Evolutionary conservation across 1,139 yeast species (phyloP), one percentile per base, ranked within the genome.

Genomic region (Suhomyces bolitotheri): DNA sequence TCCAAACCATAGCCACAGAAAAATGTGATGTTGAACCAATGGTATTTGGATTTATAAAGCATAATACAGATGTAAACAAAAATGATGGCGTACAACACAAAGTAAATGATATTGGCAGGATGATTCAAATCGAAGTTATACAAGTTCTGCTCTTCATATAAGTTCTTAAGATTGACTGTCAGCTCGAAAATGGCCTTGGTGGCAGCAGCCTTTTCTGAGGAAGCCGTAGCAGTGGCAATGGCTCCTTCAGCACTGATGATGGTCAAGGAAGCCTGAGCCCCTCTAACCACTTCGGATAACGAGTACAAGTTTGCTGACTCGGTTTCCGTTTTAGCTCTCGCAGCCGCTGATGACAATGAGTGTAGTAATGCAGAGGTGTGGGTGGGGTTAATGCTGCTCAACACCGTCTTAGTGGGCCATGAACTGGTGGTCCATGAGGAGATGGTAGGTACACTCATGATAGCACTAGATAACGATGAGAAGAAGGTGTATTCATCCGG

Each of bases 11-110:
- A 61, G 1, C 90, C 90, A 44, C 78, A 64, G 37, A 73, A 59
- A 62, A 83, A 82, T 2, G 86, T 69, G 4, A 70, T 58, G 29
- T 81, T 75, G 55, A 78, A 81, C 95, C 95, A 88, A 74, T 82
- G 82, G 53, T 84, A 88, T 34, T 73, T 67, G 40, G 72, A 80
- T 45, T 52, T 56, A 32, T 39, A 36, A 11, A 52, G 9, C 66
- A 66, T 60, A 9, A 41, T 47, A 3, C 44, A 11, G 23, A 48
- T 43, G 48, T 47, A 63, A 5, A 51, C 22, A 42, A 61, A 58
- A 22, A 59, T 36, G 11, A 62, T 23, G 2, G 50, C 40, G 41
- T 58, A 66, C 4, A 63, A 38, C 4, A 50, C 47, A 15, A 64
- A 42, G 41, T 59, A 67, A 19, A 66, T 54, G 39, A 57, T 47